Evolutionary conservation across 768 basidiomycete species (phyloP).

Genomic region (Rhizopogon salebrosus): DNA sequence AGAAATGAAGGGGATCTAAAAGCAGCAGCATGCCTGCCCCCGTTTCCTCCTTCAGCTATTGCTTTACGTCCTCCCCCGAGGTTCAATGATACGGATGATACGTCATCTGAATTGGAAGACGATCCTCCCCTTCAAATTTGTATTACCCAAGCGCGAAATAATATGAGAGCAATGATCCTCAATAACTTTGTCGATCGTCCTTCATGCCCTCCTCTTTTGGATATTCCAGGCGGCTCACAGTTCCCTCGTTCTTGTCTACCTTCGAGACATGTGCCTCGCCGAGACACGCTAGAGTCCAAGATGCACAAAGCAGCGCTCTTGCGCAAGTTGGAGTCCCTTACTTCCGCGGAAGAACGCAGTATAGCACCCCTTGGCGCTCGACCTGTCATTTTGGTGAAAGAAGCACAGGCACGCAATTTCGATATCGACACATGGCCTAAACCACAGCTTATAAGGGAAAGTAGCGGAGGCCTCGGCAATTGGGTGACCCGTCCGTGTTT

Average conservation of each 20-base stretch:
- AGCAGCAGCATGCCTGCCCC: conserved; percentile 28
- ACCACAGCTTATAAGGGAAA: conserved; percentile 6
- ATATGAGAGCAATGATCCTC: conserved; percentile 38
- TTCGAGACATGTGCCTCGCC: conserved; percentile 29
- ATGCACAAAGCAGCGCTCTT: conserved; percentile 51
- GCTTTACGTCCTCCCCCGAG: conserved; percentile 15
- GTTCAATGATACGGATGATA: conserved; percentile 26
- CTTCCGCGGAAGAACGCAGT: conserved; percentile 35
- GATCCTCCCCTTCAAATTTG: conserved; percentile 13
- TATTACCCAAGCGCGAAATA: conserved; percentile 29
- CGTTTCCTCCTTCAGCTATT: conserved; percentile 13
- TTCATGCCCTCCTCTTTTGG: conserved; percentile 46
- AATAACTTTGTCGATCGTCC: conserved; percentile 38
- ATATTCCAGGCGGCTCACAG: conserved; percentile 25
- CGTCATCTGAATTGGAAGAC: conserved; percentile 34
- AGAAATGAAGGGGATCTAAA: conserved; percentile 23
- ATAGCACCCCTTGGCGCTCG: conserved; percentile 42
- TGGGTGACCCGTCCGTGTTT: conserved; percentile 75
- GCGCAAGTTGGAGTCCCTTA: conserved; percentile 36
- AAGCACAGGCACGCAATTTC: conserved; percentile 22
- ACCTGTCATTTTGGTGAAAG: conserved; percentile 16
- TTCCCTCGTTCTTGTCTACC: conserved; percentile 58
- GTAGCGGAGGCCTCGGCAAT: conserved; percentile 53
- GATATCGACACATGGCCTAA: conserved; percentile 10
- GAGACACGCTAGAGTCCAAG: conserved; percentile 36